Base-by-base conservation (phyloP, 75 land plant species). In the Sequoiadendron giganteum region DNA sequence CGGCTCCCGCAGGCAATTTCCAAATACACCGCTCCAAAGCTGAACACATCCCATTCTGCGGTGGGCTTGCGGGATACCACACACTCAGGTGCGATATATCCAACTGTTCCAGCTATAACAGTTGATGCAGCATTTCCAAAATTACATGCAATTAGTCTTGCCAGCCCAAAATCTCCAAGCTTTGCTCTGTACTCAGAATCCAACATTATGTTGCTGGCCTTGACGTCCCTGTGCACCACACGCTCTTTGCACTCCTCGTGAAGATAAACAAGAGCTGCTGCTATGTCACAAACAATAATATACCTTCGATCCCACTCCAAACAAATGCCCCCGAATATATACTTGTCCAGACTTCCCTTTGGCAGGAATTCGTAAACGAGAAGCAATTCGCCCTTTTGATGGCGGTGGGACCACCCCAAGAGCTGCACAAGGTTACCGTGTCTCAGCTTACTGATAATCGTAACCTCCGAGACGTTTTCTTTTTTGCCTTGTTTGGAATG, bases 121-220 rank as follows among this genome's bases (percentile, higher is more conserved):
- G 89, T 56, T 10, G 92, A 89, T 25, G 85, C 45, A 36, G 86
- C 40, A 7, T 84, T 68, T 48, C 34, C 56, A 10, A 52, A 43
- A 73, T 87, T 84, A 85, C 85, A 91, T 38, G 78, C 86, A 3
- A 89, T 52, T 58, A 91, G 48, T 45, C 92, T 28, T 10, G 92
- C 92, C 86, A 91, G 83, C 10, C 92, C 92, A 75, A 91, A 91
- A 39, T 91, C 92, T 16, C 92, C 88, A 28, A 91, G 70, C 68
- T 61, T 56, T 8, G 92, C 91, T 45, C 84, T 89, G 86, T 89
- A 89, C 2, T 87, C 86, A 9, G 42, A 77, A 61, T 87, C 88
- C 19, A 91, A 87, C 45, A 91, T 79, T 45, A 91, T 30, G 56
- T 91, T 89, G 47, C 88, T 89, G 13, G 92, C 55, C 45, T 91